Conservation (phyloP, 2,329 filamentous ascomycete species). For the Anthostomella pinea region DNA sequence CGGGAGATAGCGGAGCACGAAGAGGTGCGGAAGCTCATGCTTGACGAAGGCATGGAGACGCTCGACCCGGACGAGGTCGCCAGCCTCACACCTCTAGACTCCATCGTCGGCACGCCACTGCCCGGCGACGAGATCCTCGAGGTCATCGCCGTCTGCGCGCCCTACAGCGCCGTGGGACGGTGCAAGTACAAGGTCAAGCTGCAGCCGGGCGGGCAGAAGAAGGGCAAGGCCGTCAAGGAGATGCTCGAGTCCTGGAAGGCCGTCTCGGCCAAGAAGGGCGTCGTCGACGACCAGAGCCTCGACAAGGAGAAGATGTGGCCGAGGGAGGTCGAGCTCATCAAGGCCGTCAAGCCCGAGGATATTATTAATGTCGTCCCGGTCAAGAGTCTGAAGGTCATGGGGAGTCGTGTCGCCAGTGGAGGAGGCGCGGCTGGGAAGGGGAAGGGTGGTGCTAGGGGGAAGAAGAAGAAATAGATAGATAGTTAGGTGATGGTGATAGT, state of each 20-base stretch:
- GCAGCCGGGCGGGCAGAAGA: slow-evolving; percentile 86
- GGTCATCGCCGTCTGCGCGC: slow-evolving; percentile 61
- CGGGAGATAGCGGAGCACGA: slow-evolving; percentile 75
- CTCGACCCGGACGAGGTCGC: slow-evolving; percentile 59
- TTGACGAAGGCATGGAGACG: slow-evolving; percentile 57
- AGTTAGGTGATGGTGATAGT: no score
- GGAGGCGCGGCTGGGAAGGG: slow-evolving; percentile 38
- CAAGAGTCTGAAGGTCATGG: slow-evolving; percentile 75
- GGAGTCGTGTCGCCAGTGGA: slow-evolving; percentile 52
- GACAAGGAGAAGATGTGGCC: slow-evolving; percentile 80
- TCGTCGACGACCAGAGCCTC: slow-evolving; percentile 56
- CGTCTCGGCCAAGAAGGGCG: slow-evolving; percentile 57
- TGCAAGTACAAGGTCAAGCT: slow-evolving; percentile 95
- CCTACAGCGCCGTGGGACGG: slow-evolving; percentile 60
- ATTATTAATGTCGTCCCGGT: slow-evolving; percentile 78
- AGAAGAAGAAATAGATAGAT: slow-evolving; percentile 37
- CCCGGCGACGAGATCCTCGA: slow-evolving; percentile 80
- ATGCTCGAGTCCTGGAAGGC: slow-evolving; percentile 78
- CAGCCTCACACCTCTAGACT: slow-evolving; percentile 58
- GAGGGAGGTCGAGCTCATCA: slow-evolving; percentile 79
- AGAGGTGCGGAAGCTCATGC: slow-evolving; percentile 59
- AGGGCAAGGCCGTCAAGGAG: slow-evolving; percentile 91
- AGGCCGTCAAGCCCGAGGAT: slow-evolving; percentile 77
- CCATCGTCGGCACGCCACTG: slow-evolving; percentile 73
- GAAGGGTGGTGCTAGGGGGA: slow-evolving; percentile 39